These are phyloP conservation scores for Microstegium vimineum DNA, from an alignment of 176 grass and related monocot genomes.

Conservation along the genomic window DNA sequence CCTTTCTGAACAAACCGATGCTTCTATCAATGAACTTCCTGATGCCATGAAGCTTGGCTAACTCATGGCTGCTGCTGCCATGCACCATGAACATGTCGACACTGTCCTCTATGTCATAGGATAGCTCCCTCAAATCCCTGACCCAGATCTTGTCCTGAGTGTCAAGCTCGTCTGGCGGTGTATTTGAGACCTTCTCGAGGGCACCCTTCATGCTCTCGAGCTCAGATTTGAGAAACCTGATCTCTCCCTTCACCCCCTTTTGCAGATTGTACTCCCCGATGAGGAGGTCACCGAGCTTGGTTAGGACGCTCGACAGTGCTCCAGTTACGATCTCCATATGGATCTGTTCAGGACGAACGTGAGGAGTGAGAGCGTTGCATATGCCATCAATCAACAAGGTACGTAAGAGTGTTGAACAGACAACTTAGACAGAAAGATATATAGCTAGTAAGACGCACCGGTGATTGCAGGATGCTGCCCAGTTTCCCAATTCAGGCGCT, in stretches of 20 bases:
- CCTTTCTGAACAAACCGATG: not conserved
- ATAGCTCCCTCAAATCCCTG: not conserved
- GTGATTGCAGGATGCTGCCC: no score
- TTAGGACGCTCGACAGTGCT: no score
- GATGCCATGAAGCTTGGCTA: no score
- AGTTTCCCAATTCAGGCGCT: no score
- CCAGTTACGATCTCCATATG: no score
- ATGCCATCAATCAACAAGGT: no score
- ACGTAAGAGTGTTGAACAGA: no score
- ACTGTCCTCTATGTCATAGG: not conserved
- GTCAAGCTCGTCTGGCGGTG: not conserved
- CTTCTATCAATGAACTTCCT: not conserved
- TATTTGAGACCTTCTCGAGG: not conserved
- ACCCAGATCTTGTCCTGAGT: not conserved
- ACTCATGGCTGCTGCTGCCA: rapidly evolving
- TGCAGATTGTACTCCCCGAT: not conserved
- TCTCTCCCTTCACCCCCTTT: not conserved
- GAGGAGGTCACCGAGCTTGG: no score
- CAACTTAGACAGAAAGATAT: no score
- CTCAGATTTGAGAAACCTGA: not conserved
- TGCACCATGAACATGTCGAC: not conserved
- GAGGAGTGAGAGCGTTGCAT: no score
- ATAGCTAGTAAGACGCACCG: no score
- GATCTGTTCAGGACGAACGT: no score
- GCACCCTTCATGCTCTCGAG: not conserved